phyloP scores from a whole-genome alignment of 2,329 filamentous ascomycete species.

The Trichoderma sp. region DNA sequence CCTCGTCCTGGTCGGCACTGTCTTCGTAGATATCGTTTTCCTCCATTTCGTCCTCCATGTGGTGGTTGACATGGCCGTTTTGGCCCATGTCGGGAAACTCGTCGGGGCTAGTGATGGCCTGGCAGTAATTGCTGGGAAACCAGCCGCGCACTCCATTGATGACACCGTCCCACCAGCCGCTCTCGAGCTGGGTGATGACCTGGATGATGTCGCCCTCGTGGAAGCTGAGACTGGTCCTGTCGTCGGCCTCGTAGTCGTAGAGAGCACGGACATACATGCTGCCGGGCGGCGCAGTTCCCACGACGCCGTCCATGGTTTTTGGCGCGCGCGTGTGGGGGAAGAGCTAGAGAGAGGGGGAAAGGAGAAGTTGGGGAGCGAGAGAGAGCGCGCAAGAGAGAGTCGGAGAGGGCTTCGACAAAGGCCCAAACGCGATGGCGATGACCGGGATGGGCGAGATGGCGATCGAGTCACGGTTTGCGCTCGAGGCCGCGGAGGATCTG shows the following conservation, averaged over 20 bases:
- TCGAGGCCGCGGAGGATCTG: conserved; percentile 35
- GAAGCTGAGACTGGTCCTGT: conserved; percentile 95
- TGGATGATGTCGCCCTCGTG: conserved; percentile 97
- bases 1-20: conserved; percentile 66
- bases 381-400: conserved; percentile 22
- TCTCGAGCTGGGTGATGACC: conserved; percentile 96
- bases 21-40: conserved; percentile 68
- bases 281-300: conserved; percentile 60
- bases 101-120: conserved; percentile 75
- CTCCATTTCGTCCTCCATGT: conserved; percentile 62
- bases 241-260: conserved; percentile 98
- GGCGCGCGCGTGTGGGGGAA: conserved; percentile 21
- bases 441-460: background rate
- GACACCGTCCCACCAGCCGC: conserved; percentile 99
- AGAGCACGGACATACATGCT: conserved; percentile 91
- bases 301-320: conserved; percentile 59
- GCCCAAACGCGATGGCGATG: background rate
- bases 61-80: conserved; percentile 56
- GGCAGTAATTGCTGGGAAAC: conserved; percentile 99
- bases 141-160: conserved; percentile 96
- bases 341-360: conserved; percentile 24
- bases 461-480: conserved; percentile 30
- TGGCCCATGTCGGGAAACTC: conserved; percentile 66
- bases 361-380: background rate
- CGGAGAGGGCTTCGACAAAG: background rate